A percentile compares a stretch with the other conserved stretches of the same genome.
phyloP scores from a whole-genome alignment of 768 basidiomycete species.

The Termitomyces sp. region DNA sequence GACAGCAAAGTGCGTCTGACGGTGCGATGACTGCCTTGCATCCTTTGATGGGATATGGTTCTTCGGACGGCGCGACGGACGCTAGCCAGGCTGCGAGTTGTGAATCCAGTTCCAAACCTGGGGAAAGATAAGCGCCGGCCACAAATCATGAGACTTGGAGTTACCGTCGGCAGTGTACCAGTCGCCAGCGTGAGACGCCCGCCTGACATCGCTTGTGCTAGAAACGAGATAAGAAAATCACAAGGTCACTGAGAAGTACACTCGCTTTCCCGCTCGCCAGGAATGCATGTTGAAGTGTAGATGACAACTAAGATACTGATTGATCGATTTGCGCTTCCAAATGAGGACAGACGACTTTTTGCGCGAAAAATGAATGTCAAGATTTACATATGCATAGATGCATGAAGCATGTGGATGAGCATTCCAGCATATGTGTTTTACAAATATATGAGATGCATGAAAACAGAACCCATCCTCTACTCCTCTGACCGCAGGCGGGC shows the following conservation, averaged over 20 bases:
- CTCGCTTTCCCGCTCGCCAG: constrained; percentile 16
- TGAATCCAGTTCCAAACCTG: constrained; percentile 51
- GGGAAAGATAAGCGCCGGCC: constrained; percentile 10
- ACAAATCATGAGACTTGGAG: constrained; percentile 1
- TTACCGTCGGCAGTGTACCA: constrained; percentile 83
- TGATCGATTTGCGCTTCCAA: constrained; percentile 4
- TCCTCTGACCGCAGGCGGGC: constrained; percentile 96
- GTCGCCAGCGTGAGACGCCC: constrained; percentile 80
- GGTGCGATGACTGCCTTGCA: constrained; percentile 92
- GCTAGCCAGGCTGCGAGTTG: constrained; percentile 65
- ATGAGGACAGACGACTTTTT: constrained; percentile 1
- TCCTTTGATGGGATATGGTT: constrained; percentile 58
- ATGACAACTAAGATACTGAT: background rate
- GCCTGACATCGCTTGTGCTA: constrained; percentile 26
- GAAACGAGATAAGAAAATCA: background rate
- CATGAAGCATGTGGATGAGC: constrained; percentile 40
- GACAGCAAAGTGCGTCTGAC: constrained; percentile 42
- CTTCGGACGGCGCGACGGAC: constrained; percentile 38
- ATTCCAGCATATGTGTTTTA: constrained; percentile 51
- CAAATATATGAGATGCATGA: constrained; percentile 37
- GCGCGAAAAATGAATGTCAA: background rate
- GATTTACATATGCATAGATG: constrained; percentile 5
- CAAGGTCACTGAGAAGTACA: background rate
- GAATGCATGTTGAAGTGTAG: constrained; percentile 7
- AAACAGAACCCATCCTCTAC: constrained; percentile 41